phyloP scores from a whole-genome alignment of 2,329 filamentous ascomycete species.

The Exophiala mesophila region DNA sequence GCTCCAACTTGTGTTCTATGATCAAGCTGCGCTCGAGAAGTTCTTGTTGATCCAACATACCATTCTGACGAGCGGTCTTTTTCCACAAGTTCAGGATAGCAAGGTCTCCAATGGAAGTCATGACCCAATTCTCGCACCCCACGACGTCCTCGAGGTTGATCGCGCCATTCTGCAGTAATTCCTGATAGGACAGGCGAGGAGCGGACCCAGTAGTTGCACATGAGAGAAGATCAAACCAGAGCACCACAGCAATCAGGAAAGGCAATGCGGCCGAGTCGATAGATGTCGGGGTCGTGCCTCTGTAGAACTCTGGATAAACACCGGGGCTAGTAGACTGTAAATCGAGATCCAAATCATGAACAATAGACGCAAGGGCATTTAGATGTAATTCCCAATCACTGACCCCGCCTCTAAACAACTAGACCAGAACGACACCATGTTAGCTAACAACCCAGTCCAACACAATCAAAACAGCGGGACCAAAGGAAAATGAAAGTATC shows the following conservation, averaged over 20 bases:
- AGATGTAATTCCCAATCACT: conserved; percentile 21
- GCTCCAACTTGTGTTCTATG: not conserved
- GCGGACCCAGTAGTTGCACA: conserved; percentile 16
- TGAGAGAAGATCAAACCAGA: conserved; percentile 19
- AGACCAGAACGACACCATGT: not conserved
- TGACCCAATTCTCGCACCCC: conserved; percentile 18
- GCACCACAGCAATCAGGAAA: conserved; percentile 15
- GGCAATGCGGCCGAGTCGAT: conserved; percentile 12
- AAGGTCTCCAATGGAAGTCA: conserved; percentile 16
- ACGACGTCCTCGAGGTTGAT: conserved; percentile 12
- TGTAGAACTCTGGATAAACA: conserved; percentile 1
- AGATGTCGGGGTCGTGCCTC: not conserved
- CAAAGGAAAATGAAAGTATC: too few relatives aligned
- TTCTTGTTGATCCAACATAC: conserved; percentile 2
- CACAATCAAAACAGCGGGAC: not conserved
- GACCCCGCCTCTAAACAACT: conserved; percentile 20
- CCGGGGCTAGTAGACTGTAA: not conserved
- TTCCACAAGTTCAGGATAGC: conserved; percentile 12
- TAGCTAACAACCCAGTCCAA: not conserved
- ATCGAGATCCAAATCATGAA: not conserved
- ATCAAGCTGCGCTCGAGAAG: not conserved
- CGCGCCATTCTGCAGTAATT: conserved; percentile 3
- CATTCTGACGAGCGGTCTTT: not conserved
- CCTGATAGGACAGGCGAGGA: conserved; percentile 11
- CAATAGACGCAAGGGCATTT: conserved; percentile 15